Evolutionary conservation across 2,329 filamentous ascomycete genomes (phyloP), one percentile per base, ranked within the genome.

Genomic region (Colletotrichum plurivorum): DNA sequence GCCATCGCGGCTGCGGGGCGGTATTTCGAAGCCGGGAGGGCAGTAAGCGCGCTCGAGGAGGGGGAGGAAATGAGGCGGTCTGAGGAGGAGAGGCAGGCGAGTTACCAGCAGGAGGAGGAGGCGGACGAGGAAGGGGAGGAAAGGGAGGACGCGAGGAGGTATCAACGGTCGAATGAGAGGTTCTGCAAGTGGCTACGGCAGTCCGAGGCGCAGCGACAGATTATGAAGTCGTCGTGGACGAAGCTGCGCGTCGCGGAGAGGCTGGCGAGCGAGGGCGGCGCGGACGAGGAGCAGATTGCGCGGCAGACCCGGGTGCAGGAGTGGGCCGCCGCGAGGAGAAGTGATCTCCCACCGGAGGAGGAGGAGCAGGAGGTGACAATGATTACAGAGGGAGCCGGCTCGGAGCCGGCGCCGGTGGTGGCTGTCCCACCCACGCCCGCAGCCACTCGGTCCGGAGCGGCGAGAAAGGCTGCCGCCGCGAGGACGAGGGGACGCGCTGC

Each of bases 141-240:
- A 2, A 15, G 9, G 36, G 53, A 64, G 1, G 60, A 68, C 13
- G 53, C 49, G 7, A 13, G 55, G 12, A 36, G 63, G 61, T 69
- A 61, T 61, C 49, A 69, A 62, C 43, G 66, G 8, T 66, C 61
- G 2, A 69, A 69, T 9, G 66, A 69, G 62, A 27, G 66, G 31
- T 69, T 69, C 22, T 69, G 66, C 49, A 69, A 69, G 43, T 69
- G 66, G 66, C 12, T 69, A 5, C 13, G 66, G 43, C 66, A 65
- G 43, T 59, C 54, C 13, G 66, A 69, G 55, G 61, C 66, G 43
- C 66, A 69, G 55, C 51, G 66, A 49, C 66, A 69, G 62, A 69
- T 69, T 15, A 65, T 69, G 62, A 69, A 69, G 62, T 69, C 66
- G 15, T 69, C 66, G 62, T 69, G 66, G 66, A 69, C 66, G 6